These are phyloP conservation scores for Escovopsis sp. DNA, from an alignment of 2,329 filamentous ascomycete genomes.

Conservation along the genomic window DNA sequence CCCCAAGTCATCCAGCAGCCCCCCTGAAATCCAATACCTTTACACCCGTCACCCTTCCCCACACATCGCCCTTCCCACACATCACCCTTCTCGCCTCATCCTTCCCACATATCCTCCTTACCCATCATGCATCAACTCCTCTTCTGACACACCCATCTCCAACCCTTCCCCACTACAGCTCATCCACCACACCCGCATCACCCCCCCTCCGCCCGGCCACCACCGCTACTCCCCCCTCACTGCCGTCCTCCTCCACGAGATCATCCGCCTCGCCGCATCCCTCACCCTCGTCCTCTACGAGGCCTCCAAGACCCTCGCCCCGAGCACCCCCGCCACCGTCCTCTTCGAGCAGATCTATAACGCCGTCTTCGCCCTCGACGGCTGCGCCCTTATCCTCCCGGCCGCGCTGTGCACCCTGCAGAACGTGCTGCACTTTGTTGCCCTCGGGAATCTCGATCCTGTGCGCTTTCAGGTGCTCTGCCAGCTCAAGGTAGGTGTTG, in stretches of 20 bases:
- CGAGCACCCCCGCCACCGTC: conserved; percentile 64
- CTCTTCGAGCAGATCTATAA: conserved; percentile 67
- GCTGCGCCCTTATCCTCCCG: conserved; percentile 87
- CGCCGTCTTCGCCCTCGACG: conserved; percentile 74
- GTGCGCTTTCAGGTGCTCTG: conserved; percentile 89
- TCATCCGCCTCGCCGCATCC: conserved; percentile 77
- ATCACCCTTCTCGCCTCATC: too few species aligned
- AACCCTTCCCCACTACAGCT: too few species aligned
- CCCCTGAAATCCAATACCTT: too few species aligned
- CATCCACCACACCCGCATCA: conserved; percentile 87
- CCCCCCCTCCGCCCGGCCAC: conserved; percentile 69
- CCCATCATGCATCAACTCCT: too few species aligned
- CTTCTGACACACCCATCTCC: too few species aligned
- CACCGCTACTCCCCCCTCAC: conserved; percentile 89
- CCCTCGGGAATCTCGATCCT: conserved; percentile 77
- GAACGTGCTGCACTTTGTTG: conserved; percentile 87
- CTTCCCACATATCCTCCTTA: too few species aligned
- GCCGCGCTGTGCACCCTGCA: conserved; percentile 80
- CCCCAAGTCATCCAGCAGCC: too few species aligned
- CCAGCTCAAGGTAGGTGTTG: conserved; percentile 62
- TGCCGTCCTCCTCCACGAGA: conserved; percentile 83
- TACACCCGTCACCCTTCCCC: too few species aligned
- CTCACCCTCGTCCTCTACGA: conserved; percentile 81
- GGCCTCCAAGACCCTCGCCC: conserved; percentile 59
- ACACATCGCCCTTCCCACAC: too few species aligned